phyloP scores from a whole-genome alignment of 495 filamentous ascomycete species.

The Aspergillus hancockii region DNA sequence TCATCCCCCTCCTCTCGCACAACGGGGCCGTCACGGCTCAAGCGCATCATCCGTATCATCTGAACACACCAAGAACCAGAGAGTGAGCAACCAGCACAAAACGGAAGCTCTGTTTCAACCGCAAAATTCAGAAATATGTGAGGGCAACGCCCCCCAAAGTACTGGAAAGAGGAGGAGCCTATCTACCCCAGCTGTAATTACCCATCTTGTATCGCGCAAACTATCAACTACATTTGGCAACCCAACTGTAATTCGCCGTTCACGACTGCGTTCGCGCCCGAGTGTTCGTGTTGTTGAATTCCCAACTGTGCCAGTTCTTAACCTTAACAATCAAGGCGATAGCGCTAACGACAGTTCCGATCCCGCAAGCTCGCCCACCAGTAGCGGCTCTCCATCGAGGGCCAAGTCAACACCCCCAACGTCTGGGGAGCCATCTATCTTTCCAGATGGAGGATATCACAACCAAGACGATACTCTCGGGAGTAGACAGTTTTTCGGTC shows the following conservation, averaged over 20 bases:
- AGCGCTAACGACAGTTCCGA: constrained; percentile 40
- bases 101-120: neutral
- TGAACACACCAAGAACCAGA: neutral
- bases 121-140: neutral
- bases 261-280: constrained; percentile 44
- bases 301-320: constrained; percentile 8
- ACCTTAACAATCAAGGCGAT: constrained; percentile 27
- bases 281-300: constrained; percentile 35
- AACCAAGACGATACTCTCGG: constrained; percentile 8
- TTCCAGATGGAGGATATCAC: constrained; percentile 20
- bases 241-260: constrained; percentile 56
- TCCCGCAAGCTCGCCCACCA: constrained; percentile 39
- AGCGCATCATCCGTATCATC: neutral
- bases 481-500: constrained; percentile 9
- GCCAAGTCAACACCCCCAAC: constrained; percentile 40
- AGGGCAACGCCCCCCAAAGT: constrained; percentile 2
- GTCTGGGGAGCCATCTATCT: constrained; percentile 33
- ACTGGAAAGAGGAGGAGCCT: constrained; percentile 18
- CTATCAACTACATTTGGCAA: constrained; percentile 52
- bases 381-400: constrained; percentile 32
- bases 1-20: neutral
- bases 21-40: neutral
- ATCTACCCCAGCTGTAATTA: constrained; percentile 31
- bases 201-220: constrained; percentile 49
- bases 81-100: neutral